Evolutionary conservation across 805 yeast genomes (phyloP).

Genomic region (Cyberlindnera xylosilytica): DNA sequence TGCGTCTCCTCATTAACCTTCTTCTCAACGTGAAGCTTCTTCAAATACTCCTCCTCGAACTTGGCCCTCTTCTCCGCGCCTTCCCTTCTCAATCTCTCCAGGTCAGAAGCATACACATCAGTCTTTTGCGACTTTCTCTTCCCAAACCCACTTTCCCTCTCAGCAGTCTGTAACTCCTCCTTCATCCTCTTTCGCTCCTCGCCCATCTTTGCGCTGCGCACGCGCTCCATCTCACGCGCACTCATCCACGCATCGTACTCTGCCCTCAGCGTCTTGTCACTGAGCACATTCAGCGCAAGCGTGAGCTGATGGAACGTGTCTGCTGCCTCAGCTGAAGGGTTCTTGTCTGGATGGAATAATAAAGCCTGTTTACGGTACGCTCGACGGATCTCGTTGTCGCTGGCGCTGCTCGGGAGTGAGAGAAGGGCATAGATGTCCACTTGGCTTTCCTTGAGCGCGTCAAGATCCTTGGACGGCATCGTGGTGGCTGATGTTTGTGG

Average conservation of each 20-base stretch:
- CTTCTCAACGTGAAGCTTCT: slow-evolving; percentile 6
- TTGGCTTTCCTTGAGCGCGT: slow-evolving; percentile 14
- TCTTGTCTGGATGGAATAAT: slow-evolving; percentile 80
- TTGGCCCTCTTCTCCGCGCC: slow-evolving; percentile 21
- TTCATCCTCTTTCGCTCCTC: slow-evolving; percentile 20
- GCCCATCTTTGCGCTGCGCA: slow-evolving; percentile 14
- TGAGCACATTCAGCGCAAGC: slow-evolving; percentile 76
- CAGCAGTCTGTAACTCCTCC: slow-evolving; percentile 25
- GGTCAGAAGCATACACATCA: slow-evolving; percentile 11
- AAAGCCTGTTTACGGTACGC: slow-evolving; percentile 79
- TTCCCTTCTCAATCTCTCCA: slow-evolving; percentile 26
- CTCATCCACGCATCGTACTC: slow-evolving; percentile 55
- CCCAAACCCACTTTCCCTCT: slow-evolving; percentile 7
- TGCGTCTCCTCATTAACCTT: too few species aligned
- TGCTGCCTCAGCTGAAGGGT: slow-evolving; percentile 80
- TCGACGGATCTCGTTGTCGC: slow-evolving; percentile 64
- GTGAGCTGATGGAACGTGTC: slow-evolving; percentile 87
- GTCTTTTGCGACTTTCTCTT: slow-evolving; percentile 2
- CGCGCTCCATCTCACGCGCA: slow-evolving; percentile 6
- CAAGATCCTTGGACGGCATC: slow-evolving; percentile 20
- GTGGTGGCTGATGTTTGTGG: too few species aligned
- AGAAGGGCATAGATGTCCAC: slow-evolving; percentile 53
- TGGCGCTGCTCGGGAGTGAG: slow-evolving; percentile 60
- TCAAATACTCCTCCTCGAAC: slow-evolving; percentile 13
- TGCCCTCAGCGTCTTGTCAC: slow-evolving; percentile 77